A percentile compares a stretch with the other conserved stretches of the same genome.
phyloP scores from a whole-genome alignment of 73 alveolate genomes.

The Paramecium sonneborni region DNA sequence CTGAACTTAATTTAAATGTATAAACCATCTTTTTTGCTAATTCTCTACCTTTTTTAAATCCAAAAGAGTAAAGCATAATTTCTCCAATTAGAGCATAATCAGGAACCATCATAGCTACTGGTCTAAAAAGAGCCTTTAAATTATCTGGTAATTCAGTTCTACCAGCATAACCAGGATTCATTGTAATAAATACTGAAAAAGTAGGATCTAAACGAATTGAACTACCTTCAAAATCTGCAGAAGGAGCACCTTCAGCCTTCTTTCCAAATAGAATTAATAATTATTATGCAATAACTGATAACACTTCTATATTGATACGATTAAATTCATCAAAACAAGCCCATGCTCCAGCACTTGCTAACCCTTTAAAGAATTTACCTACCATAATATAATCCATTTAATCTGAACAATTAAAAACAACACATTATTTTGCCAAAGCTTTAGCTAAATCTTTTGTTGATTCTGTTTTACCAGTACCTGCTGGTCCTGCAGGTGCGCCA shows the following conservation, averaged over 20 bases:
- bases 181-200: conserved; percentile 78
- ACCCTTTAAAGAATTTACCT: conserved; percentile 79
- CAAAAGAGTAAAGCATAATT: conserved; percentile 68
- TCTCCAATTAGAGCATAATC: conserved; percentile 71
- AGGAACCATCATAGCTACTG: conserved; percentile 76
- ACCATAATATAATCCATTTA: conserved; percentile 81
- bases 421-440: conserved; percentile 74
- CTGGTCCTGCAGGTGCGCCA: conserved; percentile 84
- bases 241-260: conserved; percentile 85
- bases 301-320: conserved; percentile 81
- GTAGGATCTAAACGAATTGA: conserved; percentile 95
- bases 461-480: conserved; percentile 85
- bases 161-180: conserved; percentile 88
- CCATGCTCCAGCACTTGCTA: conserved; percentile 85
- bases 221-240: conserved; percentile 94
- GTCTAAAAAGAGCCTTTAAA: conserved; percentile 77
- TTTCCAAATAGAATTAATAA: conserved; percentile 88
- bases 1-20: conserved; percentile 89
- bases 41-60: conserved; percentile 66
- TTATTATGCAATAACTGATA: conserved; percentile 80
- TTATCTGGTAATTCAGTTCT: conserved; percentile 80
- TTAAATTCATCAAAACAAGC: conserved; percentile 86
- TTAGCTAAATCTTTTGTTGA: conserved; percentile 79
- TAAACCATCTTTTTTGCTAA: conserved; percentile 69
- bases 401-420: conserved; percentile 80